Percentiles rank a stretch among this genome's conserved stretches.
phyloP scores from a whole-genome alignment of 257 asterid genomes.

The Penstemon eatonii region DNA sequence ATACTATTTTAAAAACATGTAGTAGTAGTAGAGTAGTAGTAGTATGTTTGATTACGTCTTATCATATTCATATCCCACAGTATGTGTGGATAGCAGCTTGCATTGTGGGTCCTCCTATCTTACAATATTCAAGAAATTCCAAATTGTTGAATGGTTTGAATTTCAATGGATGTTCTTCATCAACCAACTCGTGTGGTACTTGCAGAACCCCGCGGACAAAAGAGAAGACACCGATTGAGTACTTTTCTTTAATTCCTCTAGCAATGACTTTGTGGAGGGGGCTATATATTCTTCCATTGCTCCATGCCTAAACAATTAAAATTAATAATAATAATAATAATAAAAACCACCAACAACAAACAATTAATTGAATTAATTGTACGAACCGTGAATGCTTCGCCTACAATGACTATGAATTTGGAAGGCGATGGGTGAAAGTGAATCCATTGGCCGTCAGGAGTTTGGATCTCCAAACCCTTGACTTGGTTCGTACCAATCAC shows the following conservation, averaged over 20 bases:
- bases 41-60: too few species aligned
- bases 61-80: constrained; percentile 39
- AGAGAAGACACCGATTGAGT: constrained; percentile 36
- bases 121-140: constrained; percentile 40
- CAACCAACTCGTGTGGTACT: constrained; percentile 43
- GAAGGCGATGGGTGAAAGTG: constrained; percentile 35
- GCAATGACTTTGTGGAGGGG: constrained; percentile 43
- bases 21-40: too few species aligned
- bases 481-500: constrained; percentile 45
- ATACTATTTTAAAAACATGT: too few species aligned
- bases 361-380: not conserved
- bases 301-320: constrained; percentile 36
- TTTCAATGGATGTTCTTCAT: constrained; percentile 35
- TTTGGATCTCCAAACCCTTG: constrained; percentile 44
- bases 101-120: constrained; percentile 30
- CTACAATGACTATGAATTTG: constrained; percentile 39
- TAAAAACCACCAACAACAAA: not conserved
- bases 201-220: constrained; percentile 25
- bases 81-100: constrained; percentile 32
- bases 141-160: constrained; percentile 37
- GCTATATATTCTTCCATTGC: constrained; percentile 40
- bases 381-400: constrained; percentile 51
- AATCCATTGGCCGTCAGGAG: constrained; percentile 47
- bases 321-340: not conserved
- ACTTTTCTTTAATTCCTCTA: constrained; percentile 32